Evolutionary conservation across 2,329 filamentous ascomycete genomes (phyloP), one percentile per base, ranked within the genome.

Genomic region (Knufia fluminis): DNA sequence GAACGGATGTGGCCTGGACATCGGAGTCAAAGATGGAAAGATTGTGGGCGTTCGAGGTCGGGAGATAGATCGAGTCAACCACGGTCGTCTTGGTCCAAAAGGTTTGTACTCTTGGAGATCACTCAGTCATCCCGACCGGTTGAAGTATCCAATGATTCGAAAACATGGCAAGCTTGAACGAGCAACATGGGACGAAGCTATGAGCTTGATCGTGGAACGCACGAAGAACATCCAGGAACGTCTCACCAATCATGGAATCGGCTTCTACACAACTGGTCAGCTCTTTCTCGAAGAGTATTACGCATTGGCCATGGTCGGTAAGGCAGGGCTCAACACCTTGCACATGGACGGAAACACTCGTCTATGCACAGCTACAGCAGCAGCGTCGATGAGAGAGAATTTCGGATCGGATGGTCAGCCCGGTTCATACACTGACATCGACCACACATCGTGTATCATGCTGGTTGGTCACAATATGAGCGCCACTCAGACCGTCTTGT

Each of bases 291-390:
- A 68, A 49, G 65, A 68, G 49, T 69, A 68, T 46, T 67, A 68
- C 54, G 65, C 64, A 31, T 54, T 68, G n/a, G 65, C 64, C 1
- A 54, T 68, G 41, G 55, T 68, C 9, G 65, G 66, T 3, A 69
- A 69, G 46, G 65, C 62, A 2, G 66, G 66, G 0, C 51, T 67
- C 12, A 60, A 66, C 49, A 68, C 65, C 1, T 51, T 68, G 19
- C 64, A 68, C 48, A 66, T 67, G 65, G 65, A 68, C 42, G 66
- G 66, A 2, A 68, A 69, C 50, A 69, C 66, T 3, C 60, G 66
- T 1, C 58, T 69, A 1, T 69, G 65, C 49, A 68, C 65, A 1
- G 65, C 65, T 19, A 67, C 66, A 4, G 65, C 66, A 2, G 65
- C 66, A 8, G 60, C 66, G 4, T 59, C 62, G n/a, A 67, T 68